Base-by-base conservation (phyloP, 2,329 filamentous ascomycete species). In the Metarhizium anisopliae region DNA sequence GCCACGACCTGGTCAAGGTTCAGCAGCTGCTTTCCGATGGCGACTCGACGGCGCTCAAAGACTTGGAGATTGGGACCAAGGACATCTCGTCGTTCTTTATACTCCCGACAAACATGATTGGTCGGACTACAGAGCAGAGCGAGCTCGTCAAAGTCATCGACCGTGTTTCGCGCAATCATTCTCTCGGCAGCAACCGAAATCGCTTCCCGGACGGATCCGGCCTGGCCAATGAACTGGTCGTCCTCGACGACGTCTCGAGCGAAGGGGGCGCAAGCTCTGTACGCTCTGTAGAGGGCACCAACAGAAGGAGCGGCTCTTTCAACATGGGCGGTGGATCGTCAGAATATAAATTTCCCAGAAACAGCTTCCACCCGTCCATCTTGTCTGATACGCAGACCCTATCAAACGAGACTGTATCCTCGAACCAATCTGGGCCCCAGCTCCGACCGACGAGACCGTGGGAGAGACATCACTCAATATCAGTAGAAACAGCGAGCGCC, bases 1-100 rank as follows among this genome's bases (percentile, higher is more conserved):
- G 90, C 61, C 79, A 89, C 64, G 93, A 97, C 67, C 73, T 97
- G 52, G 71, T 84, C 53, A 80, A 85, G 63, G 84, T 96, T 5
- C 85, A 89, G 60, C 80, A 86, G 60, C 78, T 93, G 42, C 75
- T 96, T 6, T 83, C 81, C 3, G 83, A 90, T 63, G 92, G 90
- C 18, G 86, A 96, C 62, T 78, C 80, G 58, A 74, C 82, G 53
- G 84, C 85, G 1, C 74, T 96, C 54, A 84, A 83, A 57, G 79
- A 86, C 43, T 95, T 90, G 77, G 78, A 82, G 59, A 85, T 95
- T 58, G 92, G 83, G 13, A 83, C 85, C n/a, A 89, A 85, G 56
- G 93, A 97, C 69, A 84, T 96, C 0, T 95, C 90, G 1, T 95
- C 91, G 4, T 94, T 95, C 66, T 96, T 96, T 71, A 87, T 91